Conservation (phyloP, 176 grass and related monocot genomes). For the bread wheat (Triticum aestivum) region DNA sequence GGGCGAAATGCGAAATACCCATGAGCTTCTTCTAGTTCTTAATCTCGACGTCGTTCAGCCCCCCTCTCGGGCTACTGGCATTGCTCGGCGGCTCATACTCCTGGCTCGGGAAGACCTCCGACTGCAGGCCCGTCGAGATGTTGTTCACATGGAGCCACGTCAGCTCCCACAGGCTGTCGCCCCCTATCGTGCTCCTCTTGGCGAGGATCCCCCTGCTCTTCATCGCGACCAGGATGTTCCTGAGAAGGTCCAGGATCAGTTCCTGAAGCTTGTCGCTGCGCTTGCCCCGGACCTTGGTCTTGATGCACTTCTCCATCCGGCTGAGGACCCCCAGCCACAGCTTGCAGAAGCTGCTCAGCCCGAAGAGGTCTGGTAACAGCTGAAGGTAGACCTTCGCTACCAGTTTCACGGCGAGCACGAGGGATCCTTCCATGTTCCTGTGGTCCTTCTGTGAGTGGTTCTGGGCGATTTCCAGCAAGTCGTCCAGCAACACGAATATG, state of each 20-base stretch:
- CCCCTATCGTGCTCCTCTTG: constrained; percentile 86
- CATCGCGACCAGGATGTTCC: constrained; percentile 71
- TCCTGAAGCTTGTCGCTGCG: constrained; percentile 92
- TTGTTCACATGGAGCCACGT: constrained; percentile 93
- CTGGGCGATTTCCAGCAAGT: constrained; percentile 75
- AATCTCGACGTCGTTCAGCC: constrained; percentile 19
- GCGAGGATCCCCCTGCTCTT: constrained; percentile 89
- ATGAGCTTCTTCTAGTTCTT: background rate
- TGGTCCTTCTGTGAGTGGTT: constrained; percentile 91
- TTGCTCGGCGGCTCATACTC: constrained; percentile 56
- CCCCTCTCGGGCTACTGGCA: constrained; percentile 33
- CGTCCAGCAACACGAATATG: constrained; percentile 84
- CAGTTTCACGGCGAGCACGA: constrained; percentile 74
- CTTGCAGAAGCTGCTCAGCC: constrained; percentile 89
- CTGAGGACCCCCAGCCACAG: constrained; percentile 90
- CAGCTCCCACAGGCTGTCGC: constrained; percentile 93
- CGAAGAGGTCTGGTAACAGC: constrained; percentile 61
- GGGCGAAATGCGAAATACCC: background rate
- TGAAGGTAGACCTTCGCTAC: constrained; percentile 76
- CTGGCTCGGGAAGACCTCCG: constrained; percentile 72
- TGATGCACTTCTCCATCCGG: constrained; percentile 95
- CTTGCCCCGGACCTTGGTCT: constrained; percentile 85
- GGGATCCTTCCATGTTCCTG: constrained; percentile 87
- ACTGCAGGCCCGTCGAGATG: constrained; percentile 67
- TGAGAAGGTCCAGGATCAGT: constrained; percentile 76